phyloP scores from a whole-genome alignment of 495 filamentous ascomycete species.

The Cairneyella variabilis region DNA sequence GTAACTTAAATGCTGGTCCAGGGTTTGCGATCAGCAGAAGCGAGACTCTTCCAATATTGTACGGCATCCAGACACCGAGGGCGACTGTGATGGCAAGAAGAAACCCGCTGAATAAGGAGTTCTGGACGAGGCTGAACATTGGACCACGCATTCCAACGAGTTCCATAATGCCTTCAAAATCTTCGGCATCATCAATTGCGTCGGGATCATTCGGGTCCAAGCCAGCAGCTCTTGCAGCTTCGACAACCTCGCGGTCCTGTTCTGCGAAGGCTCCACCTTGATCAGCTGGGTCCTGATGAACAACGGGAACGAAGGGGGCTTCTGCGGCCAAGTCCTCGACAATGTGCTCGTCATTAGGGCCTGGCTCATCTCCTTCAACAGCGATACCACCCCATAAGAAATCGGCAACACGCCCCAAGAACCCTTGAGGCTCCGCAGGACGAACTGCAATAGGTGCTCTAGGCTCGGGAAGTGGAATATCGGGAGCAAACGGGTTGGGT shows the following conservation, averaged over 20 bases:
- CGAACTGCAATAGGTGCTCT: slow-evolving; percentile 9
- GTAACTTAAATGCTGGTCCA: slow-evolving; percentile 61
- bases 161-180: slow-evolving; percentile 96
- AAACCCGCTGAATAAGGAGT: slow-evolving; percentile 88
- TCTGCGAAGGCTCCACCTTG: slow-evolving; percentile 29
- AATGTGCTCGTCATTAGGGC: slow-evolving; percentile 53
- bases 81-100: slow-evolving; percentile 84
- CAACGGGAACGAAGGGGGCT: slow-evolving; percentile 59
- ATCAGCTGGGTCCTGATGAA: slow-evolving; percentile 26
- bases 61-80: slow-evolving; percentile 83
- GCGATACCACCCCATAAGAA: slow-evolving; percentile 64
- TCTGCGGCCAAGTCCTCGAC: slow-evolving; percentile 55
- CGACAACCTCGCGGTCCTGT: slow-evolving; percentile 26
- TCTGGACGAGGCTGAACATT: slow-evolving; percentile 83
- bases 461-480: slow-evolving; percentile 12
- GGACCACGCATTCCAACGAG: slow-evolving; percentile 96
- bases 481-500: slow-evolving; percentile 12
- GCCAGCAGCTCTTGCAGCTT: slow-evolving; percentile 26
- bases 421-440: slow-evolving; percentile 15
- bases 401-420: slow-evolving; percentile 31
- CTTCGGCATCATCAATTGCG: slow-evolving; percentile 80
- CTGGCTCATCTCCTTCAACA: slow-evolving; percentile 33
- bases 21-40: slow-evolving; percentile 79
- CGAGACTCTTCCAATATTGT: slow-evolving; percentile 80
- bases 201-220: slow-evolving; percentile 55